phyloP scores from a whole-genome alignment of 768 basidiomycete genomes.

The Pisolithus albus region DNA sequence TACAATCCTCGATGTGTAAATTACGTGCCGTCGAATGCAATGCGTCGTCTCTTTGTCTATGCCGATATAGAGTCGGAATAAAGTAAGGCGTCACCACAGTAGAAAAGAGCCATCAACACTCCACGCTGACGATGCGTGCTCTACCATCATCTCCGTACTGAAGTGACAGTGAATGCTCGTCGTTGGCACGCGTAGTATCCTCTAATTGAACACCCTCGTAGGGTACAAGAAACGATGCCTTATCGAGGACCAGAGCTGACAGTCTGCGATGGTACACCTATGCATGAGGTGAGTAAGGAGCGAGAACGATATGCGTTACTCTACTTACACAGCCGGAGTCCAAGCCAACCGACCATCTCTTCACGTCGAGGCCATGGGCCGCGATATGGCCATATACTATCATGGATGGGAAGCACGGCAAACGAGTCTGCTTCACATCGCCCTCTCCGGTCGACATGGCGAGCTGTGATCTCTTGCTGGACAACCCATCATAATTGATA shows the following conservation, averaged over 20 bases:
- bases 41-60: not conserved
- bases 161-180: conserved; percentile 23
- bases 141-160: conserved; percentile 51
- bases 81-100: not conserved
- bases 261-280: conserved; percentile 56
- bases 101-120: conserved; percentile 28
- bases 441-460: conserved; percentile 11
- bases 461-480: conserved; percentile 9
- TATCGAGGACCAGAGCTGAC: conserved; percentile 59
- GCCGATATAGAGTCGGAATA: not conserved
- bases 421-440: conserved; percentile 15
- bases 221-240: conserved; percentile 10
- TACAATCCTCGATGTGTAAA: not conserved
- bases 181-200: conserved; percentile 12
- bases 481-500: conserved; percentile 21
- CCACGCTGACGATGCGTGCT: conserved; percentile 47
- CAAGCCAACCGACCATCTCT: conserved; percentile 77
- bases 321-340: conserved; percentile 79
- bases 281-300: not conserved
- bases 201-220: conserved; percentile 7
- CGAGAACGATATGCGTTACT: not conserved
- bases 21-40: not conserved
- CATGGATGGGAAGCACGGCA: conserved; percentile 65
- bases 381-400: conserved; percentile 90
- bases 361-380: conserved; percentile 69